Percentiles rank a stretch among this genome's conserved stretches.
phyloP scores from a whole-genome alignment of 2,329 filamentous ascomycete species.

The Penicillium capsulatum region DNA sequence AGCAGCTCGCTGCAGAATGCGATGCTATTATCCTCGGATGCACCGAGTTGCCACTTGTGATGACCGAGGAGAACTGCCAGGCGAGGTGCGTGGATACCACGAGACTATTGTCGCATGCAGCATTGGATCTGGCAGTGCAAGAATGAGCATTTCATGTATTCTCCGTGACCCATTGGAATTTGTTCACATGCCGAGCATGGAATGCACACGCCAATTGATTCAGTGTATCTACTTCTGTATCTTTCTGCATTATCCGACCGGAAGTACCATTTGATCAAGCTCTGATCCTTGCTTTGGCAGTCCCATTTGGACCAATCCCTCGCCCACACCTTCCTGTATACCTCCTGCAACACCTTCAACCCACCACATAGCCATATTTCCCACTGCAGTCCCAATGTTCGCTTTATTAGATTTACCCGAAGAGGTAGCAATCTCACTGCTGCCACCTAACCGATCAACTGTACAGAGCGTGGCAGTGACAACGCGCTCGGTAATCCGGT shows the following conservation, averaged over 20 bases:
- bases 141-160: not conserved
- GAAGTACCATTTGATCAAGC: conserved; percentile 13
- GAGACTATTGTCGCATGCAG: conserved; percentile 6
- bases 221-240: no score
- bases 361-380: conserved; percentile 57
- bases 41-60: conserved; percentile 8
- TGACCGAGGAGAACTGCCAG: conserved; percentile 8
- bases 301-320: conserved; percentile 50
- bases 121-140: conserved; percentile 5
- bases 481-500: conserved; percentile 60
- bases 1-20: conserved; percentile 5
- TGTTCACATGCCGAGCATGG: not conserved
- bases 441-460: conserved; percentile 52
- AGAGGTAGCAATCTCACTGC: conserved; percentile 50
- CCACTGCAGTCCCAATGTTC: conserved; percentile 56
- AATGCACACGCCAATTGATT: not conserved
- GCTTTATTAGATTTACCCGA: conserved; percentile 62
- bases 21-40: conserved; percentile 10
- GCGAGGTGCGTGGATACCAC: conserved; percentile 9
- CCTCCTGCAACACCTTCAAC: conserved; percentile 62
- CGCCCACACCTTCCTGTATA: conserved; percentile 59
- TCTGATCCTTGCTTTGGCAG: conserved; percentile 19
- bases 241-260: conserved; percentile 8
- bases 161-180: not conserved
- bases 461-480: conserved; percentile 51